Evolutionary conservation across 257 asterid species (phyloP).

Genomic region (Nicotiana obtusifolia): DNA sequence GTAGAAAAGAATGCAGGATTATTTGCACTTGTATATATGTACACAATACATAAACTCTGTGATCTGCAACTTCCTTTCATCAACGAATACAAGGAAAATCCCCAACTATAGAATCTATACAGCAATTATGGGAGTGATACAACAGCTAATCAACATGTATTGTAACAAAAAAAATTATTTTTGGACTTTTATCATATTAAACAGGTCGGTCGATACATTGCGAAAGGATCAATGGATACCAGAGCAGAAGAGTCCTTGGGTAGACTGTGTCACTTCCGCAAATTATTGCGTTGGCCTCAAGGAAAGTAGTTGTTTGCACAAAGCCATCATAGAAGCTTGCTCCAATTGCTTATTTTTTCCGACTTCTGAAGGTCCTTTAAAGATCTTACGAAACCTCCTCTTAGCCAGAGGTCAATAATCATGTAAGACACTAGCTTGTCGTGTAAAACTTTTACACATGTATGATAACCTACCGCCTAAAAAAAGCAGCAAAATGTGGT

Average conservation of each 20-base stretch:
- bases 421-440: neutral
- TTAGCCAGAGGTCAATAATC: neutral
- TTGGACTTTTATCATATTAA: neutral
- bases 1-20: neutral
- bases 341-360: neutral
- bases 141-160: neutral
- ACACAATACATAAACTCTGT: neutral
- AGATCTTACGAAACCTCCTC: neutral
- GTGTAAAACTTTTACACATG: too few relatives aligned
- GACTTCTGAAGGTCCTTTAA: neutral
- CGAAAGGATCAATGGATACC: neutral
- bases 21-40: neutral
- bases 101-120: slow-evolving; percentile 8
- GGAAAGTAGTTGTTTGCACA: neutral
- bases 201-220: neutral
- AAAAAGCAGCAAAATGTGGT: neutral
- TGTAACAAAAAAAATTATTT: neutral
- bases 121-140: neutral
- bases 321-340: neutral
- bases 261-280: neutral
- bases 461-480: neutral
- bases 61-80: neutral
- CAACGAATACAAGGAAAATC: neutral
- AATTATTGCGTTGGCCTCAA: neutral
- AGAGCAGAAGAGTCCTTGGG: neutral